These are phyloP conservation scores for Amanita pallidorosea DNA, from an alignment of 768 basidiomycete genomes.

Conservation along the genomic window DNA sequence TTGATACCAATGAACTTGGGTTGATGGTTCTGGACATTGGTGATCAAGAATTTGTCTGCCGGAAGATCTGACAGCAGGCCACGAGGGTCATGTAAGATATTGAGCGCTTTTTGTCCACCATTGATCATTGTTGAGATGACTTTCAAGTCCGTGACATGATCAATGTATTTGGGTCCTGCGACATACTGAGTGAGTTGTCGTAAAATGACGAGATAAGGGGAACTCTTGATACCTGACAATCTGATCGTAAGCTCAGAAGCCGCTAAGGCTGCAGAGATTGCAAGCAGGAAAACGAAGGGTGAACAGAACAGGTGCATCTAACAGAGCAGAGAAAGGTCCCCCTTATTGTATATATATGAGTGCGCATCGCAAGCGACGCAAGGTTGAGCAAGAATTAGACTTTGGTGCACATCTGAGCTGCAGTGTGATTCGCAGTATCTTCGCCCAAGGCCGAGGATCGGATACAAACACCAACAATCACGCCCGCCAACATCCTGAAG, in stretches of 20 bases:
- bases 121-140: constrained; percentile 2
- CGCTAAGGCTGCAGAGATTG: background rate
- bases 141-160: background rate
- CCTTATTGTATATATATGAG: background rate
- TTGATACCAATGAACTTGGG: constrained; percentile 4
- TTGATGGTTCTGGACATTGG: background rate
- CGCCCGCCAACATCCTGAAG: no score
- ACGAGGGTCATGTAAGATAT: constrained; percentile 1
- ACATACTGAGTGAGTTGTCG: background rate
- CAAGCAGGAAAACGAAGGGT: background rate
- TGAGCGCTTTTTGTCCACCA: background rate
- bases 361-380: background rate
- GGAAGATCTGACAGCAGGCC: constrained; percentile 2
- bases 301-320: background rate
- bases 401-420: no score
- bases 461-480: no score
- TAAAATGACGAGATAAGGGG: background rate
- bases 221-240: background rate
- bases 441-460: background rate
- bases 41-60: constrained; percentile 1
- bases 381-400: no score
- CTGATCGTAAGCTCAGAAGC: background rate
- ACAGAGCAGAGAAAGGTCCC: no score
- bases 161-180: background rate
- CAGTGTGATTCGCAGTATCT: no score